phyloP scores from a whole-genome alignment of 768 basidiomycete genomes.

The Boletus rubroflammeus region DNA sequence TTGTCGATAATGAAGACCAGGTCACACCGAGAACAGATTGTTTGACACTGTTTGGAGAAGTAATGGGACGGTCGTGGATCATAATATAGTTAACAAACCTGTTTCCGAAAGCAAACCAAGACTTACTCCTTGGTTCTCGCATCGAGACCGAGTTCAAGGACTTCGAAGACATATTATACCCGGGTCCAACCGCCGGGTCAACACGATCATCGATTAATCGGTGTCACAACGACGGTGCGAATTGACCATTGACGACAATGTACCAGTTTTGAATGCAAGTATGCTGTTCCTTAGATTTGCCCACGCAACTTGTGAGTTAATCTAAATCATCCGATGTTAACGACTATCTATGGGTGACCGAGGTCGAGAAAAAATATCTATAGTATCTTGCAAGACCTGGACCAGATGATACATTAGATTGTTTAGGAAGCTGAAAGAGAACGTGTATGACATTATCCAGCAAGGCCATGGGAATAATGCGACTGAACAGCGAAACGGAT shows the following conservation, averaged over 20 bases:
- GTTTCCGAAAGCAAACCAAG: no score
- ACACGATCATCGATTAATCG: background rate
- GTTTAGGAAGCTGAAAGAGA: background rate
- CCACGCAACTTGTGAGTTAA: background rate
- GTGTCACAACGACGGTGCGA: background rate
- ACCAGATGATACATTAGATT: background rate
- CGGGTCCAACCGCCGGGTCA: no score
- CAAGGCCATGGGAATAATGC: slow-evolving; percentile 38
- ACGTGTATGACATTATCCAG: background rate
- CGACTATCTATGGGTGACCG: background rate
- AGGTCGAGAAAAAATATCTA: background rate
- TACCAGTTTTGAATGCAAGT: background rate
- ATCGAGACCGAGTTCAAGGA: no score
- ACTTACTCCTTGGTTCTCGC: no score
- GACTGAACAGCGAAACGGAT: background rate
- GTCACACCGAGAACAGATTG: no score
- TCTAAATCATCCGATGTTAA: background rate
- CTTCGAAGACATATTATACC: no score
- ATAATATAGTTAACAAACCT: no score
- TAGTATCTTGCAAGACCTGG: background rate
- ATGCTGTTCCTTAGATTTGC: background rate
- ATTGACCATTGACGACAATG: background rate
- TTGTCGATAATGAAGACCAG: no score
- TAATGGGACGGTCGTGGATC: no score
- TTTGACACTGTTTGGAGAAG: no score